phyloP scores from a whole-genome alignment of 2,329 filamentous ascomycete genomes.

The Pseudomassariella vexata region DNA sequence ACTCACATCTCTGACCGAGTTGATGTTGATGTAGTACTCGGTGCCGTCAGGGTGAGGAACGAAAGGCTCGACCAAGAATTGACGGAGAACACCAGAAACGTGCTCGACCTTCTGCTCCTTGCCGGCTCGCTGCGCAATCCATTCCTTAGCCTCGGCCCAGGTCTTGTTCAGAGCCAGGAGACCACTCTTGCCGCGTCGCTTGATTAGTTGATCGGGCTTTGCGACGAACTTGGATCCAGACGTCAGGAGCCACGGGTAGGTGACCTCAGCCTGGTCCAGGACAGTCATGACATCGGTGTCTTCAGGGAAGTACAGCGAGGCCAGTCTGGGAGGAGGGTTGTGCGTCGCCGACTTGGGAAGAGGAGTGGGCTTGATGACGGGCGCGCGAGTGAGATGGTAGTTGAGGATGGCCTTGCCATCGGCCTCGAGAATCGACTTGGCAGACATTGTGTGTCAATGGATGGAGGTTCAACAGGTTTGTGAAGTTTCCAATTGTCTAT shows the following conservation, averaged over 20 bases:
- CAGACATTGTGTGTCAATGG: conserved; percentile 60
- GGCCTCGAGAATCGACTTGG: conserved; percentile 97
- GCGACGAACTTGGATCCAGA: conserved; percentile 88
- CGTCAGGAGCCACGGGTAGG: conserved; percentile 90
- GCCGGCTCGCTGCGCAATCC: conserved; percentile 87
- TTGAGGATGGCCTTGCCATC: conserved; percentile 99
- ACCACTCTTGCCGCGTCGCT: conserved; percentile 98
- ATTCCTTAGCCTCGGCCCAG: conserved; percentile 89
- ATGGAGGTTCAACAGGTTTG: conserved; percentile 18
- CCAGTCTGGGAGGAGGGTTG: conserved; percentile 87
- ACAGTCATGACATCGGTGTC: conserved; percentile 77
- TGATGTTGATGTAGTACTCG: conserved; percentile 99
- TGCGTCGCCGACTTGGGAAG: conserved; percentile 78
- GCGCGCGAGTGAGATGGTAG: conserved; percentile 98
- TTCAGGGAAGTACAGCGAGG: conserved; percentile 87
- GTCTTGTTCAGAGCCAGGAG: conserved; percentile 94
- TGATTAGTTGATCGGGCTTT: conserved; percentile 99
- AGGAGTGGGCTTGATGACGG: conserved; percentile 96
- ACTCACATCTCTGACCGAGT: conserved; percentile 98
- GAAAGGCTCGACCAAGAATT: conserved; percentile 98
- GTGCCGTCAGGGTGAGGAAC: conserved; percentile 92
- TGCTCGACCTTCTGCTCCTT: conserved; percentile 93
- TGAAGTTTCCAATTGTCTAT: conserved; percentile 10
- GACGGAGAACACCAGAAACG: conserved; percentile 78
- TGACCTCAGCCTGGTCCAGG: conserved; percentile 91